Base-by-base conservation (phyloP, 2,329 filamentous ascomycete genomes). In the Clonostachys rhizophaga region DNA sequence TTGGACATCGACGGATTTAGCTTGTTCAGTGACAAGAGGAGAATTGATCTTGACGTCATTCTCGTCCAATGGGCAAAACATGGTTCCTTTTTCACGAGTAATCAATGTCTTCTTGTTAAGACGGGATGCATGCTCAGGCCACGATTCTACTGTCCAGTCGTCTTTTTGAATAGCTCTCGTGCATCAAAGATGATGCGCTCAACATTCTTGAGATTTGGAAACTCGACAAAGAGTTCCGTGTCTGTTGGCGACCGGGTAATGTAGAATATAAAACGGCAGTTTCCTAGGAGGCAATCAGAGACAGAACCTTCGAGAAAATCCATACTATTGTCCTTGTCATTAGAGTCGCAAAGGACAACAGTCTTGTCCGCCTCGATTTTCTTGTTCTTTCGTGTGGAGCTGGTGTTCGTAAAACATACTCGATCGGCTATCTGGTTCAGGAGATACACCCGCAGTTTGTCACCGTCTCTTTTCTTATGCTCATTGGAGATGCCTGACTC, bases 401-500 rank as follows among this genome's bases (percentile, higher is more conserved):
- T 34, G 9, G 40, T 44, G 35, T 46, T 51, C 40, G 49, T 51
- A 40, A 49, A 53, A 16, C 43, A 50, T 18, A 51, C 47, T n/a
- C 39, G 18, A 8, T 42, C 34, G 36, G 34, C 43, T 10, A 46
- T 39, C 20, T 18, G 10, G 34, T 49, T 43, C 35, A 53, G 45
- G 34, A 42, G 18, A 20, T 43, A 12, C 7, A 51, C 37, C 5
- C 39, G 43, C 11, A 53, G 43, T n/a, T 47, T 17, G 14, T 33
- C 42, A 7, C 6, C 24, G 5, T 18, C 7, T n/a, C 18, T 17
- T 18, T 44, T 43, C 13, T 51, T 40, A 47, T 53, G 56, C 33
- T 52, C 54, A 6, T 47, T 50, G 8, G 57, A 51, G 13, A 59
- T 51, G 33, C 49, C 49, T 11, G 52, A 50, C 40, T 51, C 43